phyloP scores from a whole-genome alignment of 306 rosid genomes.

The Medicago lupulina region DNA sequence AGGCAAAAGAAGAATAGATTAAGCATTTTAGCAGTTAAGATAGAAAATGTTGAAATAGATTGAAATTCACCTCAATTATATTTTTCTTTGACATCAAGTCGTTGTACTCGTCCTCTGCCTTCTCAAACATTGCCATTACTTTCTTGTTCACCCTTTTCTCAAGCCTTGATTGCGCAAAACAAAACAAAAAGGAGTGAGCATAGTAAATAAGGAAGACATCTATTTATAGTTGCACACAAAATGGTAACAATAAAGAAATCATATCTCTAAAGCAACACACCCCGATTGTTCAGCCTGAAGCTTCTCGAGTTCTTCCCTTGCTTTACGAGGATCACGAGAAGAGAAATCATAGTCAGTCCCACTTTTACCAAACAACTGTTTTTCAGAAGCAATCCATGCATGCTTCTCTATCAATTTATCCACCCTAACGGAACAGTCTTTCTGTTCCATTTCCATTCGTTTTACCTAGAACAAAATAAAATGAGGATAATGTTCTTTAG shows the following conservation, averaged over 20 bases:
- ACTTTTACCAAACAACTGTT: slow-evolving; percentile 80
- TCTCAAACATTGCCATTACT: slow-evolving; percentile 99
- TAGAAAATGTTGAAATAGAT: slow-evolving; percentile 27
- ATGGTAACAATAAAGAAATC: slow-evolving; percentile 5
- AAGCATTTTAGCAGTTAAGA: slow-evolving; percentile 43
- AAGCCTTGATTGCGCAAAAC: slow-evolving; percentile 59
- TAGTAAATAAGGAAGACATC: slow-evolving; percentile 24
- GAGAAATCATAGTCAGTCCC: slow-evolving; percentile 95
- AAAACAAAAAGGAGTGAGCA: slow-evolving; percentile 37
- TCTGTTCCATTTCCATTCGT: slow-evolving; percentile 83
- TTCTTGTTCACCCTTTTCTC: slow-evolving; percentile 99
- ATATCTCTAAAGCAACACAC: slow-evolving; percentile 54
- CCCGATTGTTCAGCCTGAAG: slow-evolving; percentile 89
- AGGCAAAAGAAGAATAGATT: slow-evolving; percentile 41
- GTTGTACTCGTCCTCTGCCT: slow-evolving; percentile 99
- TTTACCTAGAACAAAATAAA: slow-evolving; percentile 64
- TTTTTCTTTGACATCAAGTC: slow-evolving; percentile 92
- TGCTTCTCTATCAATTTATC: slow-evolving; percentile 89
- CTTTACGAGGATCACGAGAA: slow-evolving; percentile 67
- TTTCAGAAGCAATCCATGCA: slow-evolving; percentile 93
- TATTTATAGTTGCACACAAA: slow-evolving; percentile 25
- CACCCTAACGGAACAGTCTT: slow-evolving; percentile 83
- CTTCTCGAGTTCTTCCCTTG: slow-evolving; percentile 76
- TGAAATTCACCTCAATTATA: slow-evolving; percentile 81
- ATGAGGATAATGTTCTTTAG: slow-evolving; percentile 37